Conservation (phyloP, 139 green algal genomes). For the Ettlia oleoabundans region DNA sequence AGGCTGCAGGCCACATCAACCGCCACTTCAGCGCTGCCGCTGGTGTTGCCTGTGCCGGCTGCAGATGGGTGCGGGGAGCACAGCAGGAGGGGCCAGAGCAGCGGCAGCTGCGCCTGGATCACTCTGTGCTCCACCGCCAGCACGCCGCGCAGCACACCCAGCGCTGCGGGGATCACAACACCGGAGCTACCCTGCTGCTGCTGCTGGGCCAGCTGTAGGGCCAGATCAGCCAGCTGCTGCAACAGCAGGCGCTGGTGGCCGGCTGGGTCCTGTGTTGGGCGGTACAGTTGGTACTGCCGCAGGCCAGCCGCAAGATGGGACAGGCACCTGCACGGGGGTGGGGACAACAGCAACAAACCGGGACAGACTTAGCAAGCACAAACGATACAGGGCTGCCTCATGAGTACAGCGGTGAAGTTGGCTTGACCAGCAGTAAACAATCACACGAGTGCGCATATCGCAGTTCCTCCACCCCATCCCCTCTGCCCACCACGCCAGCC, state of each 20-base stretch:
- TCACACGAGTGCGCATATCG: too few relatives aligned
- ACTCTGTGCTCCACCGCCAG: conserved; percentile 46
- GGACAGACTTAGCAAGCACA: too few relatives aligned
- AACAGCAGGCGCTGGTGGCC: conserved; percentile 39
- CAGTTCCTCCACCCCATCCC: too few relatives aligned
- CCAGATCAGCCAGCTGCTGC: conserved; percentile 17
- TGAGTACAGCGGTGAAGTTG: not conserved
- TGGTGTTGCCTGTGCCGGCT: not conserved
- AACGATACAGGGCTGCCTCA: too few relatives aligned
- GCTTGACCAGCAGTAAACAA: not conserved
- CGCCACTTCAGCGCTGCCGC: not conserved
- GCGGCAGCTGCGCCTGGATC: conserved; percentile 41
- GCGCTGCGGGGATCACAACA: conserved; percentile 7
- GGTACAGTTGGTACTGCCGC: conserved; percentile 33
- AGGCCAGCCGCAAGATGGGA: conserved; percentile 6
- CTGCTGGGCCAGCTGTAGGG: conserved; percentile 1
- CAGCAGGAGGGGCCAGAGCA: conserved; percentile 43
- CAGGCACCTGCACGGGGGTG: conserved; percentile 2
- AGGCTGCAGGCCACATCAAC: conserved; percentile 26
- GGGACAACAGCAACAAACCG: not conserved
- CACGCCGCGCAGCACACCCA: conserved; percentile 34
- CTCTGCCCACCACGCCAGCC: too few relatives aligned
- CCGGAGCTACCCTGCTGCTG: not conserved
- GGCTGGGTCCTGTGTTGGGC: conserved; percentile 44
- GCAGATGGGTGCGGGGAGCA: not conserved